Evolutionary conservation across 2,329 filamentous ascomycete genomes (phyloP).

Genomic region (Coleophoma crateriformis): DNA sequence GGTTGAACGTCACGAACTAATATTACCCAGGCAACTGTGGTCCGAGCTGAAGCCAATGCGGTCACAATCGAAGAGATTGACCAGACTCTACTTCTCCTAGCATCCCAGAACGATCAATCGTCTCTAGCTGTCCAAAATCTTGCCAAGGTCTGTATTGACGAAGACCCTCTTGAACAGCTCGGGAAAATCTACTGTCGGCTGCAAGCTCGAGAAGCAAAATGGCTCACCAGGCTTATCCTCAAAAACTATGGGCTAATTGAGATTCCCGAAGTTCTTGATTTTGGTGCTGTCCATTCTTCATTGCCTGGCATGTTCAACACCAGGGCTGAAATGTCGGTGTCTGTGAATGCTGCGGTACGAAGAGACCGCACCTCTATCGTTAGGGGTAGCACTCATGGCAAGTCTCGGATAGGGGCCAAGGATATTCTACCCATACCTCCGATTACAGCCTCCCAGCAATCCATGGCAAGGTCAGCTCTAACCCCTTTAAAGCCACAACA

Average conservation of each 20-base stretch:
- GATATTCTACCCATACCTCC: too few species aligned
- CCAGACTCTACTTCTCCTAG: conserved; percentile 55
- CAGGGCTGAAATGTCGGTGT: conserved; percentile 60
- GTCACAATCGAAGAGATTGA: conserved; percentile 73
- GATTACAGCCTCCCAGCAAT: too few species aligned
- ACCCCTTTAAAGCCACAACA: too few species aligned
- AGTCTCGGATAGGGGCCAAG: too few species aligned
- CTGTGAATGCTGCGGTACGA: conserved; percentile 33
- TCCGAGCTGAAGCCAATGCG: conserved; percentile 14
- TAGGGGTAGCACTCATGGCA: neutral
- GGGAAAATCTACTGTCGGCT: conserved; percentile 53
- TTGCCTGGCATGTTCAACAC: conserved; percentile 67
- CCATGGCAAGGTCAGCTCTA: too few species aligned
- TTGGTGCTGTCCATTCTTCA: conserved; percentile 46
- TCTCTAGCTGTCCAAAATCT: conserved; percentile 50
- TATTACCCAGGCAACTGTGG: conserved; percentile 2
- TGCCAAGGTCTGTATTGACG: conserved; percentile 2
- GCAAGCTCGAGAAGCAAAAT: conserved; percentile 70
- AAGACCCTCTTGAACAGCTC: conserved; percentile 35
- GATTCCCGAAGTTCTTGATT: conserved; percentile 41
- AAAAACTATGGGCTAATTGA: conserved; percentile 68
- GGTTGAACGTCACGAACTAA: conserved; percentile 12
- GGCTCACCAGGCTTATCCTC: conserved; percentile 76
- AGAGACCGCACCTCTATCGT: conserved; percentile 7
- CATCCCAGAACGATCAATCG: conserved; percentile 66